These are phyloP conservation scores for Talaromyces funiculosus DNA, from an alignment of 2,329 filamentous ascomycete species.

Conservation along the genomic window DNA sequence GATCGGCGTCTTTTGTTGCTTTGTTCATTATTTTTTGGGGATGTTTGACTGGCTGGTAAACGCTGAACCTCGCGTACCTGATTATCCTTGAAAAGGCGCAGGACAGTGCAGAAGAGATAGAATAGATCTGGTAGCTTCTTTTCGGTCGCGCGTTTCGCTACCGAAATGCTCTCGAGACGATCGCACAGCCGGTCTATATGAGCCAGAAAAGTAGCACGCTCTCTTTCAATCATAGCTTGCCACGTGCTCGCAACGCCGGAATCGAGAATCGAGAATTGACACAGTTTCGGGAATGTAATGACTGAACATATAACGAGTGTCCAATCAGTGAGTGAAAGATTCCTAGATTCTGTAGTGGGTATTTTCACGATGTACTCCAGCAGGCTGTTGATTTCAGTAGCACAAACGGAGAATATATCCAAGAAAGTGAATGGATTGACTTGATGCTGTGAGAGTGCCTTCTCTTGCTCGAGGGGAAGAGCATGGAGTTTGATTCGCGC, in stretches of 20 bases:
- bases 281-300: conserved; percentile 4
- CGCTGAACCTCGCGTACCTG: background rate
- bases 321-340: conserved; percentile 4
- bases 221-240: background rate
- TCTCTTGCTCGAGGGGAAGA: background rate
- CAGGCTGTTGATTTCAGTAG: background rate
- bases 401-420: background rate
- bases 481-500: background rate
- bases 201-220: background rate
- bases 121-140: conserved; percentile 4
- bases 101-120: conserved; percentile 3
- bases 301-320: background rate
- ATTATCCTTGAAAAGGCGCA: conserved; percentile 6
- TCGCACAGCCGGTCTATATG: background rate
- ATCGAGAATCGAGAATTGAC: background rate
- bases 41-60: background rate
- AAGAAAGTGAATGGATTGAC: background rate
- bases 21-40: background rate
- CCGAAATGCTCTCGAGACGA: background rate
- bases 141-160: background rate
- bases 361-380: conserved; percentile 4
- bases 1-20: background rate
- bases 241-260: background rate
- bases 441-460: background rate
- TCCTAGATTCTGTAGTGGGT: background rate